Percentiles rank a stretch among this genome's conserved stretches.
Conservation (phyloP, 192 early-diverging fungal species). For the Rhizophagus clarus region DNA sequence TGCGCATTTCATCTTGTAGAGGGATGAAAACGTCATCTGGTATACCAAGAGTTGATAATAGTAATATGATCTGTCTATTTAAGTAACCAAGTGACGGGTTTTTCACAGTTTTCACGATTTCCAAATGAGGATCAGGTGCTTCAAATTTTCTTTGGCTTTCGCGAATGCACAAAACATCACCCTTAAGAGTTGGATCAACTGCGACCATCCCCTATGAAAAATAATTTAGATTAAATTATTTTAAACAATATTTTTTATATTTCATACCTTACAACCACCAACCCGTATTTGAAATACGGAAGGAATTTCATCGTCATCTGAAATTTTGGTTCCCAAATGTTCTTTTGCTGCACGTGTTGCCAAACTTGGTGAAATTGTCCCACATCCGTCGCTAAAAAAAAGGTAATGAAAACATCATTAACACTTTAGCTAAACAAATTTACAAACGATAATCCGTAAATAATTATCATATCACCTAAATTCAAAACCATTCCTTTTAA, state of each 20-base stretch:
- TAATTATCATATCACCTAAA: not conserved
- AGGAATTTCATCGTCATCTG: conserved; percentile 43
- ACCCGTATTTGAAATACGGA: conserved; percentile 74
- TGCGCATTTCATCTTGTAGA: not conserved
- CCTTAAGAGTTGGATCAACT: conserved; percentile 33
- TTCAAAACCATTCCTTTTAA: conserved; percentile 52
- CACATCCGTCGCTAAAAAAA: conserved; percentile 75
- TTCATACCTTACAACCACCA: conserved; percentile 56
- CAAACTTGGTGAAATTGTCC: conserved; percentile 58
- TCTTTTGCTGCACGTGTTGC: conserved; percentile 34
- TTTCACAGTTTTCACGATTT: conserved; percentile 57
- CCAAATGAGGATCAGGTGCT: conserved; percentile 47
- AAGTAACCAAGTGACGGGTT: conserved; percentile 51
- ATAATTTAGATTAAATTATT: too few species aligned
- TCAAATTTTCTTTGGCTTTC: conserved; percentile 64
- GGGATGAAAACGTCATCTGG: conserved; percentile 37
- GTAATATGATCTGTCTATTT: conserved; percentile 67
- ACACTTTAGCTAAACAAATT: not conserved
- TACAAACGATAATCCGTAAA: not conserved
- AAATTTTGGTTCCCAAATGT: conserved; percentile 39
- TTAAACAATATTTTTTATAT: not conserved
- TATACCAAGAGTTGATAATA: conserved; percentile 59
- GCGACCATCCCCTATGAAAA: conserved; percentile 50
- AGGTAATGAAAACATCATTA: not conserved
- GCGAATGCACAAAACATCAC: conserved; percentile 48